Conservation (phyloP, 2,329 filamentous ascomycete species). For the Kalmusia sp. region DNA sequence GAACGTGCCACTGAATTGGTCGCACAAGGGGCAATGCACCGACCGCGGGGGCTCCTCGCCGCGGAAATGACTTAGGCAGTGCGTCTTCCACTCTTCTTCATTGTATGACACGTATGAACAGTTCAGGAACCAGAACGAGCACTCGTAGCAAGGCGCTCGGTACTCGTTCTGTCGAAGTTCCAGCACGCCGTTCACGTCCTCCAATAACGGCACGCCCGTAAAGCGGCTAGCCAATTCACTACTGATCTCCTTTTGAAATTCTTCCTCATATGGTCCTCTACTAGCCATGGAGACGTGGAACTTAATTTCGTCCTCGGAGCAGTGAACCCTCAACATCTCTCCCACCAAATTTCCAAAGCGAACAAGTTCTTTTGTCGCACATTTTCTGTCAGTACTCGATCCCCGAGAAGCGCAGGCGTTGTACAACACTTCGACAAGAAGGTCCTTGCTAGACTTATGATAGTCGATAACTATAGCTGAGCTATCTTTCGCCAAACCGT, state of each 20-base stretch:
- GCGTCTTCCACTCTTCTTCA: conserved; percentile 35
- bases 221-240: conserved; percentile 31
- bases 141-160: conserved; percentile 31
- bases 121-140: conserved; percentile 43
- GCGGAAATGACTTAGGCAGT: conserved; percentile 43
- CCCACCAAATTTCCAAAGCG: too few relatives aligned
- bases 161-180: conserved; percentile 18
- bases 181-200: conserved; percentile 38
- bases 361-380: too few relatives aligned
- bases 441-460: neutral
- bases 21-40: conserved; percentile 42
- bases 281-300: too few relatives aligned
- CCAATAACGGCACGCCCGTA: conserved; percentile 29
- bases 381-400: too few relatives aligned
- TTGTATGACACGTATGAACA: conserved; percentile 31
- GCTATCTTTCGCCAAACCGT: conserved; percentile 1
- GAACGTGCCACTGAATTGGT: conserved; percentile 24
- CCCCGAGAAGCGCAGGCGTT: too few relatives aligned
- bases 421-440: too few relatives aligned
- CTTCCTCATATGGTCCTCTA: too few relatives aligned
- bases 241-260: too few relatives aligned
- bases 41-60: conserved; percentile 37
- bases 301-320: too few relatives aligned
- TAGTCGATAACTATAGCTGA: conserved; percentile 4
- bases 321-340: too few relatives aligned